Base-by-base conservation (phyloP, 306 rosid genomes). In the Ammopiptanthus mongolicus region DNA sequence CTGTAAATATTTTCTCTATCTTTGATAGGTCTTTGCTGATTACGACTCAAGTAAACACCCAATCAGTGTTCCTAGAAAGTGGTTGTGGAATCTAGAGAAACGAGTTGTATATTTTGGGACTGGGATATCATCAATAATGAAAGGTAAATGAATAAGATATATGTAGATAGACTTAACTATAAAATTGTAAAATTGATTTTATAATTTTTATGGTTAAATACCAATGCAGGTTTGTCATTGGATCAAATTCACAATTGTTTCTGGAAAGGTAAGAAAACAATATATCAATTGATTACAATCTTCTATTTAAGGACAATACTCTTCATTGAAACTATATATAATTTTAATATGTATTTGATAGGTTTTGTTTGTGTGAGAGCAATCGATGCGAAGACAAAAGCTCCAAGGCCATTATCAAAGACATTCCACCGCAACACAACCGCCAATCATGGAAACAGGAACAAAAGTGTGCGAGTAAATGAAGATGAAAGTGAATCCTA, bases 341-440 rank as follows among this genome's bases (percentile, higher is more conserved):
- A 63, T 47, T 9, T 1, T 55, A 1, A 17, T 57, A 31, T 71
- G 21, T 52, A 11, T 46, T 74, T 55, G 42, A 13, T 37, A 92
- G 90, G 96, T 5, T 83, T 37, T 25, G 29, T 88, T 42, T 90
- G 97, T 60, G 78, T 86, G 51, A 86, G 91, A 78, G 91, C 87
- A 62, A 80, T 82, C 13, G 81, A 89, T 10, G 53, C 67, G 13
- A 53, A 25, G 42, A 86, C 87, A 1, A 37, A 86, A 33, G 31
- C 37, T 33, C 83, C 93, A 0, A 69, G 47, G n/a, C 83, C 78
- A 1, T 69, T 89, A 13, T 22, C 50, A 5, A 2, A 36, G 0
- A 52, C 36, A 42, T 78, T 87, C 34, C 97, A 89, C 63, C 69
- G 47, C 13, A 36, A 5, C 63, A 84, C 85, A 10, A 50, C 81